phyloP scores from a whole-genome alignment of 768 basidiomycete species.

The Lactarius evosmus region DNA sequence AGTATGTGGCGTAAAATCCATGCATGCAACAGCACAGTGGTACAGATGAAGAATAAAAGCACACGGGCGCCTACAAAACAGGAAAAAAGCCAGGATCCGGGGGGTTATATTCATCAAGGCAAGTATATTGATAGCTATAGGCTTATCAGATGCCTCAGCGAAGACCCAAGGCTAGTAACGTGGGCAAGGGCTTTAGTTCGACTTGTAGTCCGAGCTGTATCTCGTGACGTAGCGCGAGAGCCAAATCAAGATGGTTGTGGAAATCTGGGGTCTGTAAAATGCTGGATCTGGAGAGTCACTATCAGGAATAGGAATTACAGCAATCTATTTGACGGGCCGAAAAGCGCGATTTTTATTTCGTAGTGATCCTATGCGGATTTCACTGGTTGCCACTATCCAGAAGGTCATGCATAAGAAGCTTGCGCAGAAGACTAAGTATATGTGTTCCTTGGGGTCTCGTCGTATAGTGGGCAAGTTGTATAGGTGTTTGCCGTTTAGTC shows the following conservation, averaged over 20 bases:
- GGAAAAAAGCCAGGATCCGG: neutral
- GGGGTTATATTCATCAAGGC: neutral
- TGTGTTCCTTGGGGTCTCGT: neutral
- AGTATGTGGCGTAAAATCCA: neutral
- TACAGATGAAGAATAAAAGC: neutral
- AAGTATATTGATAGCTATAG: neutral
- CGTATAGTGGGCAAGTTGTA: neutral
- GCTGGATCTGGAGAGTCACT: slow-evolving; percentile 8
- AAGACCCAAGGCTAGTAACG: neutral
- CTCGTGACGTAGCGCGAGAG: neutral
- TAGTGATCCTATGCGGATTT: slow-evolving; percentile 10
- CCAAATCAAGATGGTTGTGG: neutral
- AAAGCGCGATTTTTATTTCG: neutral
- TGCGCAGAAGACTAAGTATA: neutral
- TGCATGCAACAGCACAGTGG: neutral
- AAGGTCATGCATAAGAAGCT: too few relatives aligned
- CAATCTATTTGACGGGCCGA: neutral
- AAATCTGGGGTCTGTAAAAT: neutral
- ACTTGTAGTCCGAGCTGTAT: neutral
- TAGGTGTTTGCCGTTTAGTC: neutral
- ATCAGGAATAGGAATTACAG: neutral
- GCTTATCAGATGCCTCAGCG: neutral
- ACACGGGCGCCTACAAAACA: neutral
- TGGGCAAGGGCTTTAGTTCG: neutral
- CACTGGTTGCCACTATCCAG: slow-evolving; percentile 5